phyloP scores from a whole-genome alignment of 148 eudicot genomes.

The Dysphania ambrosioides region DNA sequence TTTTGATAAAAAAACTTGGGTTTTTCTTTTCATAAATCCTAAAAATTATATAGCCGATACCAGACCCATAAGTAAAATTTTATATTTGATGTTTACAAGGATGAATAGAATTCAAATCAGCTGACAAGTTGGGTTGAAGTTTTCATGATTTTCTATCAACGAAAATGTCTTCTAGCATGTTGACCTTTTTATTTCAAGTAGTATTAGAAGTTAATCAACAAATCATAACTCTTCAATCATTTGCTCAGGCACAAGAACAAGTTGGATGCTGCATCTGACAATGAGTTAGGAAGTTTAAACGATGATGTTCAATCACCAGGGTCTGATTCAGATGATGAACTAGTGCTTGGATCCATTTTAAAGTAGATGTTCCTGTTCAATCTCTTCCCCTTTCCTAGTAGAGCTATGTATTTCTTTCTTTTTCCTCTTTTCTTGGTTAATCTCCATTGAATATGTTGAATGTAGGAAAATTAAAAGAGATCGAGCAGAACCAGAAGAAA shows the following conservation, averaged over 20 bases:
- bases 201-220: not conserved
- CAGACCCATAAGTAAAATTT: no score
- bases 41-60: no score
- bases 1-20: not conserved
- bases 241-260: conserved; percentile 42
- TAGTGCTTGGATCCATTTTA: conserved; percentile 39
- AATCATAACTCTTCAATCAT: not conserved
- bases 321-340: conserved; percentile 56
- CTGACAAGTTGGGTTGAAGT: conserved; percentile 12
- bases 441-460: not conserved
- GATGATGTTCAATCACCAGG: conserved; percentile 26
- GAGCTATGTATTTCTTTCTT: not conserved
- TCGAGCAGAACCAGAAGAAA: conserved; percentile 23
- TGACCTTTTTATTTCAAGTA: not conserved
- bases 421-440: not conserved
- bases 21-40: not conserved
- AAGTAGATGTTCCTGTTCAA: conserved; percentile 38
- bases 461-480: conserved; percentile 34
- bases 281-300: conserved; percentile 27
- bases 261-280: conserved; percentile 25
- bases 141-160: not conserved
- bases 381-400: conserved; percentile 20
- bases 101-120: not conserved
- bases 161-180: not conserved
- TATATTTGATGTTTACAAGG: not conserved